Conservation (phyloP, 371 early-diverging fungal species). For the Rhizopus microsporus region DNA sequence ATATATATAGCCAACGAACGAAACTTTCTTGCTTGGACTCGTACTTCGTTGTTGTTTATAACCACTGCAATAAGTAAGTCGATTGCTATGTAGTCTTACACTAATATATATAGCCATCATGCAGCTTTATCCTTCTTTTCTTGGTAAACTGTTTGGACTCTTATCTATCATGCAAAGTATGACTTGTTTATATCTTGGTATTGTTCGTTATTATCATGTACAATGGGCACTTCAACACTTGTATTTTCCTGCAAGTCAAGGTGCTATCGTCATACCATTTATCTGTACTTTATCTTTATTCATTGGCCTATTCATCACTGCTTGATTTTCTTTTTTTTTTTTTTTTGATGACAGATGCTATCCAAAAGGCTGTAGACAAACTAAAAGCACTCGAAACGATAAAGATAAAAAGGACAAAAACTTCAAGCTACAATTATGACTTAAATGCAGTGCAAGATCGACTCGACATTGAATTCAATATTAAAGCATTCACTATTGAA, state of each 20-base stretch:
- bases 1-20: slow-evolving; percentile 65
- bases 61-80: slow-evolving; percentile 63
- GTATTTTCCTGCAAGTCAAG: slow-evolving; percentile 67
- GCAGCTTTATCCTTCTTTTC: slow-evolving; percentile 59
- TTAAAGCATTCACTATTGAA: background rate
- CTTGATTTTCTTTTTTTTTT: background rate
- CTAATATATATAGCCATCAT: slow-evolving; percentile 45
- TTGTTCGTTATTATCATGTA: slow-evolving; percentile 65
- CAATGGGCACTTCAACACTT: slow-evolving; percentile 65
- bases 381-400: background rate
- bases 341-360: slow-evolving; percentile 2
- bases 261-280: slow-evolving; percentile 46
- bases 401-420: background rate
- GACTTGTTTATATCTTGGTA: slow-evolving; percentile 58
- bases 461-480: background rate
- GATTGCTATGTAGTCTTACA: background rate
- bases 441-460: background rate
- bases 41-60: slow-evolving; percentile 68
- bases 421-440: background rate
- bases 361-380: slow-evolving; percentile 1
- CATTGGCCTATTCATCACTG: slow-evolving; percentile 21
- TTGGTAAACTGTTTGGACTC: slow-evolving; percentile 46
- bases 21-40: slow-evolving; percentile 74
- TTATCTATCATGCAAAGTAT: slow-evolving; percentile 59
- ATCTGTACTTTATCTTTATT: slow-evolving; percentile 34